Conservation (phyloP, 306 rosid genomes). For the Fragaria ananassa region DNA sequence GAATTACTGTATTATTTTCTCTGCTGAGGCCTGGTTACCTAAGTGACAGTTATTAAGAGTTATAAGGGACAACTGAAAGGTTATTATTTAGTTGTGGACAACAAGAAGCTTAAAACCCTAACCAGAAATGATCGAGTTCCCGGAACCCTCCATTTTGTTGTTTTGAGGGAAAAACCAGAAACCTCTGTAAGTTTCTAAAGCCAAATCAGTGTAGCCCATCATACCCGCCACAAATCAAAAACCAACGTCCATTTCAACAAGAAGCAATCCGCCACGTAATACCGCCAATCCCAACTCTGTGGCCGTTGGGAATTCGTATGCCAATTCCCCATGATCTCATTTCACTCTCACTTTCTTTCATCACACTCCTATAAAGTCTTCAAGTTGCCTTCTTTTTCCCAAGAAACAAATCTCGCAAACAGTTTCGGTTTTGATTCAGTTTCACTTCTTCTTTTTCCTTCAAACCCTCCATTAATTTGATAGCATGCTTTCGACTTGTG, state of each 20-base stretch:
- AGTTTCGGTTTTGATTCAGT: not conserved
- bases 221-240: constrained; percentile 22
- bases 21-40: too few species aligned
- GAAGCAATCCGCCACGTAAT: constrained; percentile 24
- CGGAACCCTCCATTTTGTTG: constrained; percentile 41
- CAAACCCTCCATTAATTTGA: not conserved
- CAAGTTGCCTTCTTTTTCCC: constrained; percentile 18
- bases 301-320: constrained; percentile 33
- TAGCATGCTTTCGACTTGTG: not conserved
- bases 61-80: too few species aligned
- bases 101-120: constrained; percentile 22
- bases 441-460: not conserved
- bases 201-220: not conserved
- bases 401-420: not conserved
- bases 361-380: constrained; percentile 30
- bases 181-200: constrained; percentile 30
- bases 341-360: not conserved
- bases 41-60: too few species aligned
- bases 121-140: constrained; percentile 29
- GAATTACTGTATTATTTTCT: too few species aligned
- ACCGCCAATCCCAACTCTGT: constrained; percentile 24
- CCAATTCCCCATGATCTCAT: constrained; percentile 27
- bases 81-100: constrained; percentile 8
- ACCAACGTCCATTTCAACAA: constrained; percentile 30
- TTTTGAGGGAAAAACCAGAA: constrained; percentile 18